These are phyloP conservation scores for Rhodamnia rubescens DNA, from an alignment of 345 rosid species.

Conservation along the genomic window DNA sequence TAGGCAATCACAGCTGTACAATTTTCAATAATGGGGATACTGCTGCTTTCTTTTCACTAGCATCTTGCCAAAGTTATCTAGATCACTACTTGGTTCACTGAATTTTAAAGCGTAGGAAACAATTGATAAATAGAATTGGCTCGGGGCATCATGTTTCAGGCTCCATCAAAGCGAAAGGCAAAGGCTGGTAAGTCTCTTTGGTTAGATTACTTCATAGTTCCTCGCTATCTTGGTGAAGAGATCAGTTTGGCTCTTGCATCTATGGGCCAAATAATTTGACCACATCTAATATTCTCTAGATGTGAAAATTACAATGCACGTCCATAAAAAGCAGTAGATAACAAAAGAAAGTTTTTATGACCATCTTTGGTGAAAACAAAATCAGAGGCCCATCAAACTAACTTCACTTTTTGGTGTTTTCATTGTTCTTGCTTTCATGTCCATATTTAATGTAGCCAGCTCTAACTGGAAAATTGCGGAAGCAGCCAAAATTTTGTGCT, in stretches of 20 bases:
- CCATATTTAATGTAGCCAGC: background rate
- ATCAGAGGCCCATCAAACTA: background rate
- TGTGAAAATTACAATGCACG: background rate
- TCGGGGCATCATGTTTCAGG: background rate
- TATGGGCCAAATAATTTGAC: background rate
- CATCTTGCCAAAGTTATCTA: background rate
- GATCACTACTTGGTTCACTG: background rate
- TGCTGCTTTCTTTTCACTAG: background rate
- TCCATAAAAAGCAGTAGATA: background rate
- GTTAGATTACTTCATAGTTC: background rate
- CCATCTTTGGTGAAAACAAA: background rate
- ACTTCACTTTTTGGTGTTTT: background rate
- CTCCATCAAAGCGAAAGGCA: background rate
- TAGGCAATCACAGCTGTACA: background rate
- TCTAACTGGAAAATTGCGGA: background rate
- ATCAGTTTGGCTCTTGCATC: background rate
- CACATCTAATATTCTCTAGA: background rate
- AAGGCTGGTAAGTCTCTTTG: background rate
- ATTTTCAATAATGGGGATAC: background rate
- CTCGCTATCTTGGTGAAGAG: background rate
- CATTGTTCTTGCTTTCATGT: background rate
- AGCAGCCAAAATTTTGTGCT: background rate
- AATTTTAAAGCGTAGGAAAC: background rate
- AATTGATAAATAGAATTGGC: background rate
- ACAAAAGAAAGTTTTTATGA: background rate